Conservation (phyloP, 192 early-diverging fungal genomes). For the Coemansia pectinata region DNA sequence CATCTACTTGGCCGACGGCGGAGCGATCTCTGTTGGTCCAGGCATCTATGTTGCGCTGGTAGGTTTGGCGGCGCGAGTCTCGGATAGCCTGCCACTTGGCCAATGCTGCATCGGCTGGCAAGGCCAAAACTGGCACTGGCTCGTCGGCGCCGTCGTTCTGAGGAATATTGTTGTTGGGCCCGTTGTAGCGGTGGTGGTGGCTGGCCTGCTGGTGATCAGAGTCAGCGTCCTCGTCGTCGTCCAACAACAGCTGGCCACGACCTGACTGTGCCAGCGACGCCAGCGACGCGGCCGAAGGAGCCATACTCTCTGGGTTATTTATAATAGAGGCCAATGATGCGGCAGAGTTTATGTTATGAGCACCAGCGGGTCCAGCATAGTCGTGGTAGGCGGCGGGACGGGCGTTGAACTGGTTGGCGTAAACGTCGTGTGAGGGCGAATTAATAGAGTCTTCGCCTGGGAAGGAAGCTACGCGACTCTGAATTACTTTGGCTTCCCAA, state of each 20-base stretch:
- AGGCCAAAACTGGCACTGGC: not conserved
- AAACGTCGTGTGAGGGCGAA: constrained; percentile 1
- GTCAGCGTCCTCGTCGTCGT: constrained; percentile 39
- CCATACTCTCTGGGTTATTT: constrained; percentile 41
- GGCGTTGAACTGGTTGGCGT: constrained; percentile 6
- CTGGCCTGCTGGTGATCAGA: constrained; percentile 9
- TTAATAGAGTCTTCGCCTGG: constrained; percentile 36
- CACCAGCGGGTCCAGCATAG: constrained; percentile 4
- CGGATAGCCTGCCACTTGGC: constrained; percentile 26
- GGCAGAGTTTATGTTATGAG: constrained; percentile 44
- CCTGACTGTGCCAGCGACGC: constrained; percentile 56
- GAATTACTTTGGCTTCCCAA: constrained; percentile 65
- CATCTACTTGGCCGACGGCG: constrained; percentile 37
- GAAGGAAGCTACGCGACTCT: constrained; percentile 54
- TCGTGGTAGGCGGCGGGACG: constrained; percentile 10
- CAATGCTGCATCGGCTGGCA: constrained; percentile 10
- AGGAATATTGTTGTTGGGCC: constrained; percentile 46
- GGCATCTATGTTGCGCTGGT: constrained; percentile 4
- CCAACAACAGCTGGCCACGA: constrained; percentile 32
- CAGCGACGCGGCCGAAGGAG: constrained; percentile 55
- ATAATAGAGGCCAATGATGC: constrained; percentile 55
- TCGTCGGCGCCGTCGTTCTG: constrained; percentile 64
- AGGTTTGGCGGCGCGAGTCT: constrained; percentile 15
- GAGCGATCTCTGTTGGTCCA: constrained; percentile 7
- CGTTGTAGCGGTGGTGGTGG: constrained; percentile 8